Conservation (phyloP, 768 basidiomycete species). For the Lactifluus rugatus region DNA sequence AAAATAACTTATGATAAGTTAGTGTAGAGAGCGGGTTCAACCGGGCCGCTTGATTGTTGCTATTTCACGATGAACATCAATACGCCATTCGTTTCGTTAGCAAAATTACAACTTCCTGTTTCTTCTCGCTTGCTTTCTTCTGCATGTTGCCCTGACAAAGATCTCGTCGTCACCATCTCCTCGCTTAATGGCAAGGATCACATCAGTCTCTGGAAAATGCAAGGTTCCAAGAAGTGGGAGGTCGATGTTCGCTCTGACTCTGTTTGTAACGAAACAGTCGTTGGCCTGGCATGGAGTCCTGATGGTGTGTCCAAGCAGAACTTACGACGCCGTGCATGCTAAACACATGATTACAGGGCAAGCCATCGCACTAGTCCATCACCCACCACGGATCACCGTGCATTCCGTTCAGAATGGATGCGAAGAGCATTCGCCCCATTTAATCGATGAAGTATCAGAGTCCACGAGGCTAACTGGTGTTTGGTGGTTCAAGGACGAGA, state of each 20-base stretch:
- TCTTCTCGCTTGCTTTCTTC: constrained; percentile 48
- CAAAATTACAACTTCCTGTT: constrained; percentile 45
- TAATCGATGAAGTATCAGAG: constrained; percentile 23
- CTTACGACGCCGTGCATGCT: neutral
- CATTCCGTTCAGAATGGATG: constrained; percentile 75
- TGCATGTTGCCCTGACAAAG: constrained; percentile 81
- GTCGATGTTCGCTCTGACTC: constrained; percentile 45
- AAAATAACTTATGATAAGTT: constrained; percentile 7
- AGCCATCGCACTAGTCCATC: constrained; percentile 58
- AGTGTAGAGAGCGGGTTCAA: neutral
- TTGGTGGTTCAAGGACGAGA: constrained; percentile 65
- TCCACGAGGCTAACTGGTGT: constrained; percentile 36
- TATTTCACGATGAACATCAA: constrained; percentile 29
- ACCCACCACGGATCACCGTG: constrained; percentile 57
- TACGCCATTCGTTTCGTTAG: constrained; percentile 48
- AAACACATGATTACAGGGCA: constrained; percentile 35
- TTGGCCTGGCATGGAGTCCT: constrained; percentile 70
- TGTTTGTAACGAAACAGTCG: constrained; percentile 38
- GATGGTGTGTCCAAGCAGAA: constrained; percentile 42
- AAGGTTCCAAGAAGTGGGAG: constrained; percentile 77
- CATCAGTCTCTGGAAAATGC: constrained; percentile 71
- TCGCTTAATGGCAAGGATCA: constrained; percentile 58
- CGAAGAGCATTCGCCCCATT: constrained; percentile 38
- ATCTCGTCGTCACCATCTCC: constrained; percentile 59
- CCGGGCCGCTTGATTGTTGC: neutral